Evolutionary conservation across 176 grass and related monocot species (phyloP).

Genomic region (Triticum timopheevii): DNA sequence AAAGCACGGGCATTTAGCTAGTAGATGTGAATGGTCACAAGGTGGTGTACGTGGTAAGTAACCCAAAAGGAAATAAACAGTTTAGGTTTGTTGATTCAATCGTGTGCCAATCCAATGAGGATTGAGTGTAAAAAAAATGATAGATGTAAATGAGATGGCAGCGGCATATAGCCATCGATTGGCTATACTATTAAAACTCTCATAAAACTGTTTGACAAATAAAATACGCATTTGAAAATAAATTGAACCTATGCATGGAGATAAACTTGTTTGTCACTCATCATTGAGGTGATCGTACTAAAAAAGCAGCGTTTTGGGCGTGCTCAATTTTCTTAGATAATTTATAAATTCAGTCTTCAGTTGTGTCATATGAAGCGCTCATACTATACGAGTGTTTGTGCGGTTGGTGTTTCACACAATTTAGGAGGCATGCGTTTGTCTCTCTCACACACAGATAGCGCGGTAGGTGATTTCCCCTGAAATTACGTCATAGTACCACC

Average conservation of each 20-base stretch:
- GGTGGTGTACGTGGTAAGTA: too few relatives aligned
- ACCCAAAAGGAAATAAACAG: too few relatives aligned
- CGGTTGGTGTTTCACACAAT: constrained; percentile 33
- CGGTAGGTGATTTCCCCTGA: background rate
- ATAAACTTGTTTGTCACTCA: background rate
- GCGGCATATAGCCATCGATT: background rate
- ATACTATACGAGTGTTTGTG: background rate
- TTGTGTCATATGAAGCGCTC: background rate
- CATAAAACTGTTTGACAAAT: background rate
- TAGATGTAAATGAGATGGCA: background rate
- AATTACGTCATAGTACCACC: background rate
- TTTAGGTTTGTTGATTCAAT: too few relatives aligned
- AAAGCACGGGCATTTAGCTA: too few relatives aligned
- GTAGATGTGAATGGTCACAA: too few relatives aligned
- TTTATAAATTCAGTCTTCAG: background rate
- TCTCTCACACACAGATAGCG: background rate
- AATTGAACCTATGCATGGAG: background rate
- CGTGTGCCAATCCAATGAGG: too few relatives aligned
- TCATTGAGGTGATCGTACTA: background rate
- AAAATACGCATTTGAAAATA: background rate
- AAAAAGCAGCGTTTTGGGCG: background rate
- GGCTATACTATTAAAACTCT: background rate
- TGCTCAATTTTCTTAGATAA: background rate
- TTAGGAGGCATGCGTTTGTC: background rate
- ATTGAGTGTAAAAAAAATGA: background rate